A percentile compares a stretch with the other conserved stretches of the same genome.
Conservation (phyloP, 768 basidiomycete genomes). For the Leucosporidium yakuticum region DNA sequence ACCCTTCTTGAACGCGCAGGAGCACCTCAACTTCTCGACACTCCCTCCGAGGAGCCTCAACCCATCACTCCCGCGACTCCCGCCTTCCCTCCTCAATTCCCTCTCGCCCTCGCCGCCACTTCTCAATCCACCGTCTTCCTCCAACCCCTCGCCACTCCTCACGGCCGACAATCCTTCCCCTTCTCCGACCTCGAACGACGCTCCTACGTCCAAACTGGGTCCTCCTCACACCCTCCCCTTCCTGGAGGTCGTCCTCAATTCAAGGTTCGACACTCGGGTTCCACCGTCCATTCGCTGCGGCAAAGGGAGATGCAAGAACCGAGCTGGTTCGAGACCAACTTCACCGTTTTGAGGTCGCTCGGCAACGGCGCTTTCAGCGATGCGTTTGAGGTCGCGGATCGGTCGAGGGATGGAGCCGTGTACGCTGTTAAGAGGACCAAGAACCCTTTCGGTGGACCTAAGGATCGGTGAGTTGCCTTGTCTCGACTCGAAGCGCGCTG, state of each 20-base stretch:
- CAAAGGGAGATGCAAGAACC: conserved; percentile 28
- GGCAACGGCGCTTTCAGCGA: conserved; percentile 91
- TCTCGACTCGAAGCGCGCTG: not conserved
- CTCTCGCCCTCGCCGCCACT: conserved; percentile 8
- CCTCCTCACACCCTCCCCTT: not conserved
- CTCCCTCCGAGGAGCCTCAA: conserved; percentile 14
- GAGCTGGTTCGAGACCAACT: conserved; percentile 65
- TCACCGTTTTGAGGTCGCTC: conserved; percentile 69
- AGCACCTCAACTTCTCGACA: conserved; percentile 28
- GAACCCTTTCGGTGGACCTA: conserved; percentile 71
- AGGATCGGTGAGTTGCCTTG: conserved; percentile 64
- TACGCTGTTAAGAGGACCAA: conserved; percentile 94
- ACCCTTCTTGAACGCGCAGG: not conserved
- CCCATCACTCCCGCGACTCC: conserved; percentile 25
- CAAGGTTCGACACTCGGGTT: conserved; percentile 32
- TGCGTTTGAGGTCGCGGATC: conserved; percentile 62
- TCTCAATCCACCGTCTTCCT: conserved; percentile 12
- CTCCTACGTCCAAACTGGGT: not conserved
- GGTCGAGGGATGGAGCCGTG: conserved; percentile 42
- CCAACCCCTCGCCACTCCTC: conserved; percentile 17
- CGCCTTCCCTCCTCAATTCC: conserved; percentile 11
- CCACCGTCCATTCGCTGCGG: conserved; percentile 21
- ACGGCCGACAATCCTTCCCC: conserved; percentile 27
- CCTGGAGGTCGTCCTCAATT: conserved; percentile 18
- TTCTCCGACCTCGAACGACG: conserved; percentile 19